Evolutionary conservation across 179 eudicot species (phyloP).

Genomic region (Spergularia azorica): DNA sequence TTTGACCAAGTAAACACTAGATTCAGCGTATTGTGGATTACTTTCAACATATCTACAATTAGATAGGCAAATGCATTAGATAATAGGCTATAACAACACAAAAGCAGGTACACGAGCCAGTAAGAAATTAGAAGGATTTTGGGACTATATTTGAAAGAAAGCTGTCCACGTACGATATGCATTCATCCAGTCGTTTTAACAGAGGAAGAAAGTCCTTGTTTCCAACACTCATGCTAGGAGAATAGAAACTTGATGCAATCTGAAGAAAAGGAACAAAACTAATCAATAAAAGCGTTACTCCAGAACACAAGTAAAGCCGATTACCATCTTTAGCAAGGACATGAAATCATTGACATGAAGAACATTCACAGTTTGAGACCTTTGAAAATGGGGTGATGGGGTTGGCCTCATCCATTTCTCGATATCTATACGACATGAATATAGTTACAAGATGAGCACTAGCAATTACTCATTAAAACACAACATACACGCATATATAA

Average conservation of each 20-base stretch:
- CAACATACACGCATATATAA: too few species aligned
- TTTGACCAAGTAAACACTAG: constrained; percentile 90
- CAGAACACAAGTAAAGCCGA: neutral
- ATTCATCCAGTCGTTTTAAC: constrained; percentile 88
- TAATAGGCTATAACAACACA: neutral
- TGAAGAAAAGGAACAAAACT: constrained; percentile 37
- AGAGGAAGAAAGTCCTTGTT: constrained; percentile 77
- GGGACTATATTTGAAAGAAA: neutral
- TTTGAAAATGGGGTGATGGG: too few species aligned
- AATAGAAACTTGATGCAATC: constrained; percentile 90
- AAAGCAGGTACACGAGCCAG: constrained; percentile 9
- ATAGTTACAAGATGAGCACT: too few species aligned
- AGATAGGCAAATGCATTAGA: constrained; percentile 10
- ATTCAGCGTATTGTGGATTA: constrained; percentile 98
- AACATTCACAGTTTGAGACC: too few species aligned
- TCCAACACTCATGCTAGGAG: constrained; percentile 78
- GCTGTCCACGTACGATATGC: constrained; percentile 71
- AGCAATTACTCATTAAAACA: too few species aligned
- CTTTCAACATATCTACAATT: constrained; percentile 80
- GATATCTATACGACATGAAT: too few species aligned
- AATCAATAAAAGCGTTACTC: constrained; percentile 13
- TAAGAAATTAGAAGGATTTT: constrained; percentile 4
- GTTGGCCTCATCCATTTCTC: too few species aligned
- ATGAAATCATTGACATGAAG: neutral
- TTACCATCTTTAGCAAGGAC: neutral